Base-by-base conservation (phyloP, 2,329 filamentous ascomycete genomes). In the Phyllosticta ampelicida region DNA sequence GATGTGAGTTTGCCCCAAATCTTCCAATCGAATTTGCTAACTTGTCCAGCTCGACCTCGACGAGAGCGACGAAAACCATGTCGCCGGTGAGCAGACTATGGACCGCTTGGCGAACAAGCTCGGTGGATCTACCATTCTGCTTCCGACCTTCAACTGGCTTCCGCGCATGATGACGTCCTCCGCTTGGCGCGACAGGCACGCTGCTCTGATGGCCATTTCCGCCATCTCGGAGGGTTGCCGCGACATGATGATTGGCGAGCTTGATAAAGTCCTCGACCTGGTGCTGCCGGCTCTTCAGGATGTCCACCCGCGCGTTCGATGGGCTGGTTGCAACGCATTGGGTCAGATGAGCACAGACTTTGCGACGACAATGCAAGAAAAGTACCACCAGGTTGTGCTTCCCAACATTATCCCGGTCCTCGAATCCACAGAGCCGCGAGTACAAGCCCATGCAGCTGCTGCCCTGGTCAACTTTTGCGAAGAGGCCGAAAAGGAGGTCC, bases 281-380 rank as follows among this genome's bases (percentile, higher is more conserved):
- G 92, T 99, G n/a, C 84, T 96, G 54, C 94, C 94, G 16, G 88
- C 92, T 36, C 80, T 99, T 36, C 85, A 86, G 66, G 92, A 99
- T 69, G 82, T 87, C 48, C 94, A 99, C 69, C 89, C 94, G 48
- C 89, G 94, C 69, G 94, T 99, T 58, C 86, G 92, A 66, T 99
- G 95, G 86, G 94, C 94, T 55, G 94, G 91, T 30, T 99, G 94
- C 78, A 97, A 99, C 69, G 94, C 94, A 49, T 81, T 99, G n/a
- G 94, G 94, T 26, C 94, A 99, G 74, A 99, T 99, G 94, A 97
- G 92, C 76, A 99, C 94, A 29, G 94, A 99, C 70, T 99, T 99
- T 72, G 92, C 95, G 11, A 91, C 91, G 11, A 95, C 88, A 10
- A 97, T 99, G 92, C 94, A 99, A 74, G 87, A 89, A 64, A 94